Percentiles rank a stretch among this genome's conserved stretches.
These are phyloP conservation scores for Dothistroma septosporum DNA, from an alignment of 2,329 filamentous ascomycete species.

Conservation along the genomic window DNA sequence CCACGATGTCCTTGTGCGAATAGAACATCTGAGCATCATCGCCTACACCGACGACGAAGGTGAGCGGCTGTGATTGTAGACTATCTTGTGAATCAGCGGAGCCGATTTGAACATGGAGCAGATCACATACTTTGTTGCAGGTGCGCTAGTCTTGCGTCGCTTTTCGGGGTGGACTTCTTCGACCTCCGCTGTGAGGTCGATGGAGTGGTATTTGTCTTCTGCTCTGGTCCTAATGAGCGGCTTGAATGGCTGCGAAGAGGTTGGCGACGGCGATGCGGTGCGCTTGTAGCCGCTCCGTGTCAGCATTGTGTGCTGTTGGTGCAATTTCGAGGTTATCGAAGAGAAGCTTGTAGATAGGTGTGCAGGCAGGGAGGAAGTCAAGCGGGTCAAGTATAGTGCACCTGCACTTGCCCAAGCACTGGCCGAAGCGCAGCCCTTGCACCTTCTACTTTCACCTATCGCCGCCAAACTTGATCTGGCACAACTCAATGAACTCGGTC, in stretches of 20 bases:
- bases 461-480: conserved; percentile 39
- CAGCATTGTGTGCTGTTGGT: background rate
- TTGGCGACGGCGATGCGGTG: background rate
- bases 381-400: background rate
- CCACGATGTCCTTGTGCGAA: background rate
- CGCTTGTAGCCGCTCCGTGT: background rate
- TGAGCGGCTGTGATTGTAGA: background rate
- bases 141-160: background rate
- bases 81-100: too few species aligned
- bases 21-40: background rate
- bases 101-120: too few species aligned
- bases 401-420: background rate
- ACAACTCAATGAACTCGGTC: conserved; percentile 42
- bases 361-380: too few species aligned
- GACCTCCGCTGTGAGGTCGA: too few species aligned
- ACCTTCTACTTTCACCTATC: background rate
- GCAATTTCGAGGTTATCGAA: background rate
- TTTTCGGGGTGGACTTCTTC: background rate
- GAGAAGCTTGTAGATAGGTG: background rate
- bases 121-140: too few species aligned
- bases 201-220: too few species aligned
- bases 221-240: too few species aligned
- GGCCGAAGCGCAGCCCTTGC: background rate
- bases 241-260: too few species aligned
- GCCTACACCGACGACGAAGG: conserved; percentile 1